Percentiles rank a stretch among this genome's conserved stretches.
phyloP scores from a whole-genome alignment of 345 rosid genomes.

The Heritiera fomes region DNA sequence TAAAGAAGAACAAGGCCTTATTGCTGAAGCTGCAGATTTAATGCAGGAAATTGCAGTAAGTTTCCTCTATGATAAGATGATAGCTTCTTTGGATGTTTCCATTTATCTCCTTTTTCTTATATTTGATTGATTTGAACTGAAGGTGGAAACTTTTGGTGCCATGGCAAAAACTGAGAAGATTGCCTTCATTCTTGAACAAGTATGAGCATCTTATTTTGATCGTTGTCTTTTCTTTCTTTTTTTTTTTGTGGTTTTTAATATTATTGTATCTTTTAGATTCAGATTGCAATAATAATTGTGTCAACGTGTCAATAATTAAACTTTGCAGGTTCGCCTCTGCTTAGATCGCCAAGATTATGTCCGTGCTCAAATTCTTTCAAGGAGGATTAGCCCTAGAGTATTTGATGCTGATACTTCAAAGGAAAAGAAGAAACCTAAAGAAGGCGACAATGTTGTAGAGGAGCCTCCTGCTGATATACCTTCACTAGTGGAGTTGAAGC shows the following conservation, averaged over 20 bases:
- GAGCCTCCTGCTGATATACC: slow-evolving; percentile 99
- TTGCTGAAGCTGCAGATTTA: slow-evolving; percentile 95
- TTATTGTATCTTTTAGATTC: not conserved
- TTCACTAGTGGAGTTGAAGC: slow-evolving; percentile 75
- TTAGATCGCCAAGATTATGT: slow-evolving; percentile 88
- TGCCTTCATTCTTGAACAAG: slow-evolving; percentile 94
- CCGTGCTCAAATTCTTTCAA: slow-evolving; percentile 93
- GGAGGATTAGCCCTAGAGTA: slow-evolving; percentile 94
- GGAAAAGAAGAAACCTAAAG: slow-evolving; percentile 93
- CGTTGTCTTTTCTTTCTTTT: not conserved
- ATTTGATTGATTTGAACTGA: slow-evolving; percentile 23
- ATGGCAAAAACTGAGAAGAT: slow-evolving; percentile 99
- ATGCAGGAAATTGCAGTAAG: slow-evolving; percentile 99
- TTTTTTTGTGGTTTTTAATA: too few relatives aligned
- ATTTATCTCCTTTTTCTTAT: not conserved
- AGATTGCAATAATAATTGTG: slow-evolving; percentile 16
- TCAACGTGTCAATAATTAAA: slow-evolving; percentile 15
- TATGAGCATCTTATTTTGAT: slow-evolving; percentile 29
- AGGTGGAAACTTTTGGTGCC: slow-evolving; percentile 99
- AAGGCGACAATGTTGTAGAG: slow-evolving; percentile 80
- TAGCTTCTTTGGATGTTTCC: not conserved
- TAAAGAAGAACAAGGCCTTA: slow-evolving; percentile 82
- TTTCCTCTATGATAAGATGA: slow-evolving; percentile 8
- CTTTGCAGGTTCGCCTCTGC: slow-evolving; percentile 77
- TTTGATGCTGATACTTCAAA: slow-evolving; percentile 75